Evolutionary conservation across 768 basidiomycete genomes (phyloP).

Genomic region (Macrolepiota albuminosa): DNA sequence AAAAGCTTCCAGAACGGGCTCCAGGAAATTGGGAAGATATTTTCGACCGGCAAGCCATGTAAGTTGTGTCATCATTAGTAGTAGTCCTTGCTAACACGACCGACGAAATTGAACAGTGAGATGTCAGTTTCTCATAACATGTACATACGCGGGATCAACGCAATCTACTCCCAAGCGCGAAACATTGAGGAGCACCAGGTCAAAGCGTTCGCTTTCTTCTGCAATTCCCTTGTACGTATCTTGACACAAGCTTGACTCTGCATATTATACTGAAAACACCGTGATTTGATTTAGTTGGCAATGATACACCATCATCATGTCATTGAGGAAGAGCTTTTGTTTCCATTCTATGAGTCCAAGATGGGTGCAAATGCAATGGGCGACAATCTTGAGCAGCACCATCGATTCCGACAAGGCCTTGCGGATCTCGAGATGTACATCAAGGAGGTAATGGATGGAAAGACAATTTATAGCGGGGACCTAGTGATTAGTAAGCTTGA

Average conservation of each 20-base stretch:
- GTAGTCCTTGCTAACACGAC: not conserved
- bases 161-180: slow-evolving; percentile 21
- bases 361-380: slow-evolving; percentile 20
- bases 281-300: slow-evolving; percentile 10
- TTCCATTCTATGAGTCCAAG: not conserved
- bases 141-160: slow-evolving; percentile 25
- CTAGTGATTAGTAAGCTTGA: slow-evolving; percentile 20
- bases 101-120: slow-evolving; percentile 13
- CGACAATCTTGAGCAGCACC: slow-evolving; percentile 25
- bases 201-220: slow-evolving; percentile 16
- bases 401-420: slow-evolving; percentile 21
- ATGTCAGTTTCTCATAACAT: slow-evolving; percentile 27
- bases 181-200: slow-evolving; percentile 19
- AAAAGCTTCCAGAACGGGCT: slow-evolving; percentile 1
- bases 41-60: slow-evolving; percentile 18
- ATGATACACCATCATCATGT: slow-evolving; percentile 14
- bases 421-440: slow-evolving; percentile 27
- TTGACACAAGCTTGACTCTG: not conserved
- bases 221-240: slow-evolving; percentile 19
- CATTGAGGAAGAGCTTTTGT: no score
- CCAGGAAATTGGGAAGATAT: slow-evolving; percentile 22
- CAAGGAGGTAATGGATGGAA: slow-evolving; percentile 54
- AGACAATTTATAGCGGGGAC: slow-evolving; percentile 44
- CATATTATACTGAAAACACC: not conserved
- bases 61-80: not conserved